These are phyloP conservation scores for Hibiscus trionum DNA, from an alignment of 345 rosid genomes.

Conservation along the genomic window DNA sequence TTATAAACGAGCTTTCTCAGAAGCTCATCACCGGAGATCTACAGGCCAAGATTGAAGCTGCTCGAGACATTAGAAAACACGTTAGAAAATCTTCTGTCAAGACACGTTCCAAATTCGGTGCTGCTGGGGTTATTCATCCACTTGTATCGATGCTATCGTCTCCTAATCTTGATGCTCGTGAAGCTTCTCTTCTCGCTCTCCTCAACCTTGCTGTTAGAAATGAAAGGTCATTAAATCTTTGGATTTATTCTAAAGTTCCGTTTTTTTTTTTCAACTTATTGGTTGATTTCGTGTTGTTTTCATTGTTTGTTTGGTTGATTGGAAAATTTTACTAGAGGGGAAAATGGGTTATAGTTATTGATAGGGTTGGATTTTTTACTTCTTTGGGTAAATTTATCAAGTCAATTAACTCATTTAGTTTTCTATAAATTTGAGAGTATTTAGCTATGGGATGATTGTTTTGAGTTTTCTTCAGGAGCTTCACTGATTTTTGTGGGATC, in stretches of 20 bases:
- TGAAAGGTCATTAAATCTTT: constrained; percentile 30
- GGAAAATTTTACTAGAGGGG: no score
- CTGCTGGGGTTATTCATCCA: constrained; percentile 67
- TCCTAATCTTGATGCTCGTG: constrained; percentile 48
- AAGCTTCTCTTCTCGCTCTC: constrained; percentile 70
- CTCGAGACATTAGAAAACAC: constrained; percentile 46
- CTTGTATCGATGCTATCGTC: constrained; percentile 58
- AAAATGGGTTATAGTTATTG: neutral
- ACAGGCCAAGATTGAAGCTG: constrained; percentile 52
- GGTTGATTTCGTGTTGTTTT: neutral
- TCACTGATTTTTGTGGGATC: neutral
- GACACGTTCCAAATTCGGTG: constrained; percentile 57
- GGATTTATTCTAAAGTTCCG: constrained; percentile 5
- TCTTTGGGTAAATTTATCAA: neutral
- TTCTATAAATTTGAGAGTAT: neutral
- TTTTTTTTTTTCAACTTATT: neutral
- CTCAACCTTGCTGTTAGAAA: constrained; percentile 75
- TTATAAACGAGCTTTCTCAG: constrained; percentile 36
- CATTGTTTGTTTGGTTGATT: neutral
- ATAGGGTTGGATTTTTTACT: neutral
- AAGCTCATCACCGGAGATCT: constrained; percentile 56
- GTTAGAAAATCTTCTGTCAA: constrained; percentile 49
- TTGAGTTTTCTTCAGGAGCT: neutral
- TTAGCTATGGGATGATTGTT: neutral
- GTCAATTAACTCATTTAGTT: neutral